Percentiles rank a stretch among this genome's conserved stretches.
These are phyloP conservation scores for Salix caprea DNA, from an alignment of 345 rosid species.

Conservation along the genomic window DNA sequence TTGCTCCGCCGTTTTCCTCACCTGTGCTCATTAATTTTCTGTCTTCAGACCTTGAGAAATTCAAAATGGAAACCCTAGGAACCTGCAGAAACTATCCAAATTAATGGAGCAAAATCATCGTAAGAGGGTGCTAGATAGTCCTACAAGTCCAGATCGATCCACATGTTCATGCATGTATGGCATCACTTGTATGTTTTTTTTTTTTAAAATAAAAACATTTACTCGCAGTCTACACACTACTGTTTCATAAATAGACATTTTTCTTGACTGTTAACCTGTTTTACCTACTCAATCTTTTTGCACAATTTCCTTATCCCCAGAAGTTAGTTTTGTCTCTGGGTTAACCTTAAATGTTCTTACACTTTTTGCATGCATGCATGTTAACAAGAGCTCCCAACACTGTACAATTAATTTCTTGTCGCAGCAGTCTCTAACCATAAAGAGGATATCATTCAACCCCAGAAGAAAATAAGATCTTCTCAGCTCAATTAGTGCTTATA, in stretches of 20 bases:
- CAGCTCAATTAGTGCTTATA: neutral
- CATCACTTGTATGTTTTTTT: neutral
- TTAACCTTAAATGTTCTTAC: neutral
- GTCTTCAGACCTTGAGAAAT: neutral
- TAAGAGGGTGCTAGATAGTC: neutral
- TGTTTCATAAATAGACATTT: neutral
- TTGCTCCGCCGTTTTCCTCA: slow-evolving; percentile 9
- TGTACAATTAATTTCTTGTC: neutral
- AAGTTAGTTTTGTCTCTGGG: neutral
- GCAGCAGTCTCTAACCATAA: neutral
- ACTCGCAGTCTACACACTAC: neutral
- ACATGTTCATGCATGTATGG: neutral
- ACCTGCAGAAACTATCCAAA: neutral
- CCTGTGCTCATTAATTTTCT: neutral
- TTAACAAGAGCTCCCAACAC: neutral
- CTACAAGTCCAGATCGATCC: neutral
- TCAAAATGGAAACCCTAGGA: neutral
- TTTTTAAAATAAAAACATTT: neutral
- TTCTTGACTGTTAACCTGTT: slow-evolving; percentile 15
- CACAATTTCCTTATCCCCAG: neutral
- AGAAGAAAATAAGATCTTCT: neutral
- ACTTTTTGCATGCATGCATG: neutral
- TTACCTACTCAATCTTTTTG: slow-evolving; percentile 6
- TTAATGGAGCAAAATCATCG: neutral
- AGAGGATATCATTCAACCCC: neutral